phyloP scores from a whole-genome alignment of 73 alveolate genomes.

The Paramecium biaurelia region DNA sequence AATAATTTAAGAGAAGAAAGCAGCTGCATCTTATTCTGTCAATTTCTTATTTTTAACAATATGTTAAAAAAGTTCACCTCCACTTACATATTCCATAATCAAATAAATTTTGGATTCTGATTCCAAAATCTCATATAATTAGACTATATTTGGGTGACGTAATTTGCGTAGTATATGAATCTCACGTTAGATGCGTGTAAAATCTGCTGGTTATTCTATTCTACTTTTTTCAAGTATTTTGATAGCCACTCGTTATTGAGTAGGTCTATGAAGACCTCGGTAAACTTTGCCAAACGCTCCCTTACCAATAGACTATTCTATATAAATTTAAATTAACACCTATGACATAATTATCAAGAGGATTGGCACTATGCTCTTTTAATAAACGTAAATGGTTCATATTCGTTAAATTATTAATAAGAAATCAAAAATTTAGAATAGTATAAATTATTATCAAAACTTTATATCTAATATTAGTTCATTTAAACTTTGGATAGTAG shows the following conservation, averaged over 20 bases:
- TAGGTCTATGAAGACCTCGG: slow-evolving; percentile 59
- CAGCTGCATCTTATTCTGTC: slow-evolving; percentile 82
- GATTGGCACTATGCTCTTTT: not conserved
- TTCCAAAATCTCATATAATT: slow-evolving; percentile 88
- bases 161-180: slow-evolving; percentile 83
- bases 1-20: slow-evolving; percentile 78
- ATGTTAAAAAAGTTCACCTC: slow-evolving; percentile 91
- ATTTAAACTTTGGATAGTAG: not conserved
- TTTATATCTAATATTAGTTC: not conserved
- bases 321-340: not conserved
- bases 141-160: slow-evolving; percentile 84
- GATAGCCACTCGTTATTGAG: not conserved
- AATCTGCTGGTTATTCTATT: slow-evolving; percentile 77
- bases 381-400: not conserved
- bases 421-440: not conserved
- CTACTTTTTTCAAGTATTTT: slow-evolving; percentile 71
- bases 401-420: not conserved
- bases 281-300: slow-evolving; percentile 75
- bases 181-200: slow-evolving; percentile 88
- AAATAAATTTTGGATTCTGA: slow-evolving; percentile 78
- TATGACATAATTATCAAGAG: slow-evolving; percentile 58
- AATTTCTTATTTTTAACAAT: slow-evolving; percentile 81
- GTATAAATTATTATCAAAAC: not conserved
- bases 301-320: slow-evolving; percentile 63
- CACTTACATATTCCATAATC: slow-evolving; percentile 91